Base-by-base conservation (phyloP, 2,329 filamentous ascomycete species). In the Paradendryphiella salina region DNA sequence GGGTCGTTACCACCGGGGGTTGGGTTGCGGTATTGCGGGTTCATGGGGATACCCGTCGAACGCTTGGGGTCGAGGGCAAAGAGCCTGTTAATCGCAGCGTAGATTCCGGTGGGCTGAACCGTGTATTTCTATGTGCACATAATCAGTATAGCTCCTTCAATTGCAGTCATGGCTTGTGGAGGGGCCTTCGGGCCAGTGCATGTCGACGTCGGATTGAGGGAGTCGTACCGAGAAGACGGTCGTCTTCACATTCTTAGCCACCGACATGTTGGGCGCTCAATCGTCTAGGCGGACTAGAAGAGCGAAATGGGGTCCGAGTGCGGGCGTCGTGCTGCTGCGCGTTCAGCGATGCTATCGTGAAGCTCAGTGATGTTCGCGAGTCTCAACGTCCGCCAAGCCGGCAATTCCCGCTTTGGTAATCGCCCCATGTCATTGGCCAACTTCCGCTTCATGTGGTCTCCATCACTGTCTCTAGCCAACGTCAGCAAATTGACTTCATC, bases 11-110 rank as follows among this genome's bases (percentile, higher is more conserved):
- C 80, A 60, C 88, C 90, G 8, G 88, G 94, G 41, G 92, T 77
- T 53, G 94, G 94, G 76, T 89, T 87, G 65, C 94, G 92, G 83
- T 84, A 96, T 79, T 92, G 87, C 33, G 91, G 86, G 82, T 97
- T 97, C 67, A 99, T 79, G 38, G 94, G 94, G 15, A 99, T 80
- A 75, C 94, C 94, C 67, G 88, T 91, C 61, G 92, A 96, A 61
- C 94, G 92, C 69, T 89, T 85, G 29, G 91, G 83, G 74, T 96
- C 93, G 68, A 99, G 79, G 62, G 90, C 85, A 62, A 96, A 76
- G 64, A 87, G 73, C 63, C 85, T 84, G 73, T 92, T 91, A 73
- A 99, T 78, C 49, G 79, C 79, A 71, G 93, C 91, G 89, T 90
- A 97, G 75, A 97, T 79, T 33, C 94, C 94, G 32, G 82, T 84